A percentile compares a stretch with the other conserved stretches of the same genome.
phyloP scores from a whole-genome alignment of 306 rosid genomes.

The Parietaria judaica region DNA sequence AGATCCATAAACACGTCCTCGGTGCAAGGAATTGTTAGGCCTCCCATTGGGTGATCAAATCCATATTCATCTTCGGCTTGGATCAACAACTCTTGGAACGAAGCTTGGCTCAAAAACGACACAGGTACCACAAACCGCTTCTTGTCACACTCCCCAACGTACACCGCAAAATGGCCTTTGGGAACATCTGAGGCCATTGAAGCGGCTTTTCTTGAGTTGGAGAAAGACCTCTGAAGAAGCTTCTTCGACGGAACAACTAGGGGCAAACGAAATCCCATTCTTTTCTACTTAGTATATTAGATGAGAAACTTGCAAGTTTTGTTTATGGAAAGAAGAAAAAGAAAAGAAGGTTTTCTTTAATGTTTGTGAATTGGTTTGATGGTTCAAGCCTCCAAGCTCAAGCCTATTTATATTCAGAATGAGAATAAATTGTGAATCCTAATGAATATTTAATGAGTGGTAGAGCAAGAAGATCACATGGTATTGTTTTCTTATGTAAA shows the following conservation, averaged over 20 bases:
- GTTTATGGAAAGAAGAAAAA: neutral
- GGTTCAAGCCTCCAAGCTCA: neutral
- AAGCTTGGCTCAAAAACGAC: conserved; percentile 25
- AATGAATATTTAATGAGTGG: neutral
- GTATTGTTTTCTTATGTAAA: no score
- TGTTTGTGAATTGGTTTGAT: neutral
- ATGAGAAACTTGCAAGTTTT: neutral
- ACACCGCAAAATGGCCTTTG: conserved; percentile 36
- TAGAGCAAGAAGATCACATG: no score
- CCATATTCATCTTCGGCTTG: no score
- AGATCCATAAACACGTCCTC: no score
- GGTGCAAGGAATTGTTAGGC: neutral
- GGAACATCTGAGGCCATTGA: conserved; percentile 16
- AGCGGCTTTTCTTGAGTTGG: neutral
- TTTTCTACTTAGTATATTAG: neutral
- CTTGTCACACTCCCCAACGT: conserved; percentile 35
- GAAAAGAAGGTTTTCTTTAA: neutral
- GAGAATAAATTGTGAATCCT: neutral
- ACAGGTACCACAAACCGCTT: conserved; percentile 16
- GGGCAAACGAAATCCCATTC: neutral
- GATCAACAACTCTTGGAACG: no score
- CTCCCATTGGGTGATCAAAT: no score
- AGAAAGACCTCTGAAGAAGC: no score
- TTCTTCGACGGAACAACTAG: neutral
- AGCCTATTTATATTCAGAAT: neutral